These are phyloP conservation scores for Rehmannia glutinosa DNA, from an alignment of 257 asterid species.

Conservation along the genomic window DNA sequence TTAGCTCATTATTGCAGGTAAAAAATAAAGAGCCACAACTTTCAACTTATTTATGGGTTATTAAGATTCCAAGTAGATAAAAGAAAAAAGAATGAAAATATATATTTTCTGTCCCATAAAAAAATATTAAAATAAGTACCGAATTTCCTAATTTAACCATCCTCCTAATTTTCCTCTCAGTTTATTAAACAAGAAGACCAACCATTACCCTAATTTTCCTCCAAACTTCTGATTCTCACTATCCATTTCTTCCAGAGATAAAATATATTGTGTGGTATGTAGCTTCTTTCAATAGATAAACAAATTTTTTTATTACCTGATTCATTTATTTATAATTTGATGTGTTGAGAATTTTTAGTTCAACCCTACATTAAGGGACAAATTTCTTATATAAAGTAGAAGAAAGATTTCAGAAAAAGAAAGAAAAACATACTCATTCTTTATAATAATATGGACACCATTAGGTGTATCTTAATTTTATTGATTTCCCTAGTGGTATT, in stretches of 20 bases:
- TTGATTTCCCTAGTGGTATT: slow-evolving; percentile 14
- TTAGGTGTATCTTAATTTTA: slow-evolving; percentile 21
- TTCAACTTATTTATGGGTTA: no score
- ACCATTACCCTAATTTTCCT: no score
- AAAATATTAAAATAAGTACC: neutral
- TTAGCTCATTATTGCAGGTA: no score
- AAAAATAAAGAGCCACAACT: no score
- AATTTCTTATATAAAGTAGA: neutral
- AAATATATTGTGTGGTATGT: neutral
- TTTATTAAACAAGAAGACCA: neutral
- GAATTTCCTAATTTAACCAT: neutral
- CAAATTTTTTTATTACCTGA: no score
- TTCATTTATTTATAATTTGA: neutral
- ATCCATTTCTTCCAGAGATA: no score
- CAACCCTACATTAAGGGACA: slow-evolving; percentile 5
- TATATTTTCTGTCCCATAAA: neutral
- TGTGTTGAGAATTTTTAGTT: neutral
- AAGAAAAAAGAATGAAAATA: neutral
- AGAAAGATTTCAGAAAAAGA: neutral
- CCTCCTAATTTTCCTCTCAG: slow-evolving; percentile 12
- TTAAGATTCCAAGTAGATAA: neutral
- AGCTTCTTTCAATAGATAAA: neutral
- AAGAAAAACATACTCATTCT: neutral
- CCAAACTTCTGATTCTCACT: no score
- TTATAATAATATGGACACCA: slow-evolving; percentile 23